These are phyloP conservation scores for Calocera viscosa DNA, from an alignment of 768 basidiomycete genomes.

Conservation along the genomic window DNA sequence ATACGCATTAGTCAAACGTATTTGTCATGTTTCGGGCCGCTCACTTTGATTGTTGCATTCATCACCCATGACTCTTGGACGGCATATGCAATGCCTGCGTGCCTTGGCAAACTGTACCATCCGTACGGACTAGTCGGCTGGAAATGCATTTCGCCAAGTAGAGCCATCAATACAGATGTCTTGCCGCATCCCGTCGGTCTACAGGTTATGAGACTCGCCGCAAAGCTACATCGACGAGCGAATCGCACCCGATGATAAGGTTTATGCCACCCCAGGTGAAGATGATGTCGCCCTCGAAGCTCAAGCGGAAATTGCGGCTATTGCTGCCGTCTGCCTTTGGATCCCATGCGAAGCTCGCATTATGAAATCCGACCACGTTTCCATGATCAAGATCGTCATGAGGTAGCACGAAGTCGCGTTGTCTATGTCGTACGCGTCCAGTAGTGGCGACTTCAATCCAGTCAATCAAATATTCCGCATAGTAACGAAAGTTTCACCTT, in stretches of 20 bases:
- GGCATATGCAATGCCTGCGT: conserved; percentile 28
- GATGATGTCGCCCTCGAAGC: conserved; percentile 23
- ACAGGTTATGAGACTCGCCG: neutral
- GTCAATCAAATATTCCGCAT: neutral
- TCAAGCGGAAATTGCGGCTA: conserved; percentile 34
- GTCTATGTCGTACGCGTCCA: too few species aligned
- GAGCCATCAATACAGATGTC: conserved; percentile 20
- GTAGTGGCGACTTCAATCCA: too few species aligned
- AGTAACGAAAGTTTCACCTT: neutral
- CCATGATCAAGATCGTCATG: neutral
- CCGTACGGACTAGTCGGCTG: conserved; percentile 17
- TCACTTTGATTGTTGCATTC: conserved; percentile 20
- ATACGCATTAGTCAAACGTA: too few species aligned
- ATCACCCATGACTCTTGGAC: conserved; percentile 30
- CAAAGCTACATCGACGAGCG: conserved; percentile 21
- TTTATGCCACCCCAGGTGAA: conserved; percentile 28
- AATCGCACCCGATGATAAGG: conserved; percentile 23
- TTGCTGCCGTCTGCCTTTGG: conserved; percentile 31
- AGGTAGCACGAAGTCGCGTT: too few species aligned
- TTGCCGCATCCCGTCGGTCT: neutral
- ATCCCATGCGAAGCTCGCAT: conserved; percentile 48
- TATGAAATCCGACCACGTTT: conserved; percentile 17
- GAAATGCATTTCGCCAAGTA: conserved; percentile 31
- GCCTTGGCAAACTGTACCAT: conserved; percentile 27
- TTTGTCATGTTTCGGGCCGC: neutral